A percentile compares a stretch with the other conserved stretches of the same genome.
Conservation (phyloP, 352 stramenopile species). For the Phytophthora meadii region DNA sequence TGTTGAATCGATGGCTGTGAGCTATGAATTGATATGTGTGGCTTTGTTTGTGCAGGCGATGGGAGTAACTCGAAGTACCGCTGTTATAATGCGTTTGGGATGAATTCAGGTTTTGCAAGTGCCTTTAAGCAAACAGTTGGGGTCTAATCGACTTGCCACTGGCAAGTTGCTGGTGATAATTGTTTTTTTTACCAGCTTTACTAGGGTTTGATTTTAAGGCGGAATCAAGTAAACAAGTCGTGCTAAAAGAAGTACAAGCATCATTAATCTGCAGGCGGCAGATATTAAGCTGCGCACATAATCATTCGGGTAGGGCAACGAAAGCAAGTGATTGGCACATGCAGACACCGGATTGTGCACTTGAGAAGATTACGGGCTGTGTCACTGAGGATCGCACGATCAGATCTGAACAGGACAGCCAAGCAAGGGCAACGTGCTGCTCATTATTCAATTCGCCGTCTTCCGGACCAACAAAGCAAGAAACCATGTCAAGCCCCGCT, state of each 20-base stretch:
- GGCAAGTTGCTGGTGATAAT: background rate
- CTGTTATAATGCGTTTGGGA: background rate
- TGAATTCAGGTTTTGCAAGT: no score
- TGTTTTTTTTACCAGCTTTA: background rate
- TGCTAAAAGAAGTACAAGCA: no score
- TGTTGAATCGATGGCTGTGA: background rate
- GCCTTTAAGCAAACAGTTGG: no score
- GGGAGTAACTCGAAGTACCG: slow-evolving; percentile 13
- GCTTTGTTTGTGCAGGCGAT: slow-evolving; percentile 22
- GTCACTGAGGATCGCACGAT: background rate
- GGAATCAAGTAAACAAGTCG: no score
- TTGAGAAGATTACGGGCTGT: slow-evolving; percentile 1
- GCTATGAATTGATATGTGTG: slow-evolving; percentile 9
- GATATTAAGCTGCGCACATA: no score
- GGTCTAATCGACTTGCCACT: background rate
- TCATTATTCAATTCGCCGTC: slow-evolving; percentile 15
- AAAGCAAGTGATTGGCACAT: slow-evolving; percentile 2
- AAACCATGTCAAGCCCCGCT: background rate
- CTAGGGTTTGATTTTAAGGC: no score
- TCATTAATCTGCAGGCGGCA: no score
- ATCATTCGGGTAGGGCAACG: background rate
- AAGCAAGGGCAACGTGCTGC: background rate
- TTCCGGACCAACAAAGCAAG: background rate
- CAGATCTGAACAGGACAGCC: no score
- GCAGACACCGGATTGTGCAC: slow-evolving; percentile 5